Evolutionary conservation across 805 yeast genomes (phyloP), one percentile per base, ranked within the genome.

Genomic region (Yarrowia alimentaria): DNA sequence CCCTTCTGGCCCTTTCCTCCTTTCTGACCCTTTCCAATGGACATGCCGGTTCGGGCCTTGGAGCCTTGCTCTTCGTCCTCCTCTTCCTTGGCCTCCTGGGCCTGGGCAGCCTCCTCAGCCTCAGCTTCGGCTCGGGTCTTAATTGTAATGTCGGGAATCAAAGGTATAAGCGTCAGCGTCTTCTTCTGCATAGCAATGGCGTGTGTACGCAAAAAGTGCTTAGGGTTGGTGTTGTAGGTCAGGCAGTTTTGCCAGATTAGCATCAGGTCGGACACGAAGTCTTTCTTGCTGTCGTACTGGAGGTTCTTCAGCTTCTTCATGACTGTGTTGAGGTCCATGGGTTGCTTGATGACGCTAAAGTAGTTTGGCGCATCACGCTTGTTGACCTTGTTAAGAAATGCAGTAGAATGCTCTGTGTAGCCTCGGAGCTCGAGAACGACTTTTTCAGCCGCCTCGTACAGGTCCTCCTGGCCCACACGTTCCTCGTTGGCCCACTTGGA

Each of bases 401-500:
- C 95, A 1, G 97, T 89, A 0, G 97, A 89, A 67, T 93, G 98
- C 61, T 93, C 97, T 0, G 99, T 91, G 58, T 84, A 87, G 6
- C 91, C 86, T 61, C 99, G 76, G 24, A 93, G 70, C 60, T 93
- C 98, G 56, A 82, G 70, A 0, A 91, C 90, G 1, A 93, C 99
- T 61, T 89, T 90, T 60, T 93, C 99, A 61, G 97, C 91, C 0
- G 97, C 96, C 59, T 94, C 99, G 62, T 93, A 93, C 17, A 93
- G 74, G 64, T 94, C 99, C 63, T 93, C 99, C 68, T 93, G 99
- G 6, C 99, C 99, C 34, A 93, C 81, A 55, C 85, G 76, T 53
- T 90, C 95, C 62, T 93, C 97, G 53, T 86, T 86, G 7, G 97
- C 94, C 99, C 99, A 93, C 67, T 93, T 93, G 0, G 98, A 94